Evolutionary conservation across 164 flowering plant genomes (phyloP), one percentile per base, ranked within the genome.

Genomic region (Amborella trichopoda): DNA sequence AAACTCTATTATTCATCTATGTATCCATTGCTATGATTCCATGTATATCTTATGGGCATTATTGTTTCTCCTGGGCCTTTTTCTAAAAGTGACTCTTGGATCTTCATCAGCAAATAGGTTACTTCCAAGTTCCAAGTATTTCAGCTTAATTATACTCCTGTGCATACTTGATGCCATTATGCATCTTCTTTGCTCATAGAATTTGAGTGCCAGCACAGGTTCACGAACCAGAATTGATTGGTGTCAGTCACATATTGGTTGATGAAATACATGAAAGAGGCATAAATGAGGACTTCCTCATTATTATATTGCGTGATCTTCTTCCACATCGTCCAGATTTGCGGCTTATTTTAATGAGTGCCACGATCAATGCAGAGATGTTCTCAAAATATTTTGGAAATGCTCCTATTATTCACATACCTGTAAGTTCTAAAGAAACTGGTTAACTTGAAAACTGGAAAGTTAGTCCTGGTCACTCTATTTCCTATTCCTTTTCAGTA

Each of bases 241-340:
- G 91, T 46, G 73, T 83, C 32, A 90, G 86, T 70, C 94, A 90
- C 73, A 70, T 90, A 69, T 58, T 90, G 40, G 94, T 90, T 37
- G 98, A 90, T 70, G 98, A 90, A 75, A 90, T 90, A 53, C 98
- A 90, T 73, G 98, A 90, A 74, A 77, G 98, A 69, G 98, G 98
- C 49, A 79, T 90, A 80, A 83, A 90, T 76, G 98, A 90, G 52
- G 98, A 90, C 68, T 90, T 90, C 57, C 72, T 90, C 3, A 28
- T 90, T 37, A 86, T 90, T 40, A 90, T 90, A 52, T 42, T 90
- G 59, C 83, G 75, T 26, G 95, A 90, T 55, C 90, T 90, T 53
- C 94, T 90, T 53, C 88, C 91, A 51, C 79, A 72, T 10, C 91
- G 95, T 27, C 95, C 83, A 46, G 94, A 83, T 67, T 65, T 90